Evolutionary conservation across 2,329 filamentous ascomycete genomes (phyloP), one percentile per base, ranked within the genome.

Genomic region (Hymenoscyphus fraxineus): DNA sequence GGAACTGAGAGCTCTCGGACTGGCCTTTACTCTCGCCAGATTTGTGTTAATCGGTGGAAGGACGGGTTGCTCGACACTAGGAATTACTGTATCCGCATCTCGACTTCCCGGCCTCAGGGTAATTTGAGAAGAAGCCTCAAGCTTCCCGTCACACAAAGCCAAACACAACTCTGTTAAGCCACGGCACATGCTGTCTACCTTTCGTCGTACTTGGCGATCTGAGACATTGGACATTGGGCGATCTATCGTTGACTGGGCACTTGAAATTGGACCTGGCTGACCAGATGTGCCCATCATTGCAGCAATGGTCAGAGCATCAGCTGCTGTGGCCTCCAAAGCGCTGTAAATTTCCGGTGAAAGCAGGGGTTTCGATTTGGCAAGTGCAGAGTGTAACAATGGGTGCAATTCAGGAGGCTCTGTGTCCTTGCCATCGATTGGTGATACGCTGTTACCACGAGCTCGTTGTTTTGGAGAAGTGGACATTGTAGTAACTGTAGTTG

Each of bases 121-220:
- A 40, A 31, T 41, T 60, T 67, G 55, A 54, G 61, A 32, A 57
- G 67, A 60, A 9, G 59, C 44, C 6, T 74, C 74, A 54, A 62
- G 68, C 62, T 75, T 71, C 51, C 86, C 85, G 67, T 91, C 90
- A 38, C 88, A 88, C 62, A 99, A 80, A 0, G 93, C 91, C 63
- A 99, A 85, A 74, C 92, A 97, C 6, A 99, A 82, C 76, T 99
- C 95, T 0, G 94, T 98, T 69, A 99, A 79, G 73, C 91, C 95
- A 62, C 94, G 89, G 76, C 95, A 98, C 74, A 99, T 87, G 73
- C 90, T 93, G 74, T 99, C 94, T 35, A 92, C 92, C 77, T 97
- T 97, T 67, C 94, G 87, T 59, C 93, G 87, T 16, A 97, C 82
- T 74, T 96, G 92, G 60, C 95, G 87, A 75, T 99, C 94, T 0